Evolutionary conservation across 1,284 basidiomycete genomes (phyloP).

Genomic region (Hymenochaete sp.): DNA sequence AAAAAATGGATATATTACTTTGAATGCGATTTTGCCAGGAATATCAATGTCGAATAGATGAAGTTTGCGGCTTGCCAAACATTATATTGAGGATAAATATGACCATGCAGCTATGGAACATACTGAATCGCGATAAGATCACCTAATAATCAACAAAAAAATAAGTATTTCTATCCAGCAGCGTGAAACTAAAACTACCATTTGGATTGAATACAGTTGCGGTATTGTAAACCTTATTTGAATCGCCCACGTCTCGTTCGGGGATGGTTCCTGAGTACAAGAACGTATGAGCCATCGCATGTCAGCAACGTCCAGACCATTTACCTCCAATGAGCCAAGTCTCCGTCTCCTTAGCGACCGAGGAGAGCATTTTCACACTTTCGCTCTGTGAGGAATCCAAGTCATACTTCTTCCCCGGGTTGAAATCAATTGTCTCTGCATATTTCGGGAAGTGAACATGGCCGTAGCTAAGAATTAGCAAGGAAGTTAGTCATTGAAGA

Average conservation of each 20-base stretch:
- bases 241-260: conserved; percentile 57
- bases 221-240: conserved; percentile 80
- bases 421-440: conserved; percentile 71
- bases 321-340: conserved; percentile 89
- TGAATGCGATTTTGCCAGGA: conserved; percentile 93
- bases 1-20: conserved; percentile 40
- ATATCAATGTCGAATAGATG: conserved; percentile 99
- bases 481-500: no score
- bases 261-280: conserved; percentile 71
- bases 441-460: conserved; percentile 78
- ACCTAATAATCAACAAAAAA: background rate
- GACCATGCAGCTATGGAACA: no score
- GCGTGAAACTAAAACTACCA: conserved; percentile 40
- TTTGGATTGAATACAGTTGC: conserved; percentile 84
- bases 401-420: conserved; percentile 48
- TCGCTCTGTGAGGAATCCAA: conserved; percentile 56
- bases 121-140: conserved; percentile 83
- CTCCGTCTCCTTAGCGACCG: conserved; percentile 71
- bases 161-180: background rate
- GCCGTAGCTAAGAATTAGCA: no score
- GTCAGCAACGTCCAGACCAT: conserved; percentile 15
- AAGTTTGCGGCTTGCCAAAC: conserved; percentile 89
- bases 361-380: conserved; percentile 76
- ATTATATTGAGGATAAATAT: no score
- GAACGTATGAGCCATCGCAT: background rate